A percentile compares a stretch with the other conserved stretches of the same genome.
These are phyloP conservation scores for Kurtzmaniella quercitrusa DNA, from an alignment of 1,139 yeast genomes.

Conservation along the genomic window DNA sequence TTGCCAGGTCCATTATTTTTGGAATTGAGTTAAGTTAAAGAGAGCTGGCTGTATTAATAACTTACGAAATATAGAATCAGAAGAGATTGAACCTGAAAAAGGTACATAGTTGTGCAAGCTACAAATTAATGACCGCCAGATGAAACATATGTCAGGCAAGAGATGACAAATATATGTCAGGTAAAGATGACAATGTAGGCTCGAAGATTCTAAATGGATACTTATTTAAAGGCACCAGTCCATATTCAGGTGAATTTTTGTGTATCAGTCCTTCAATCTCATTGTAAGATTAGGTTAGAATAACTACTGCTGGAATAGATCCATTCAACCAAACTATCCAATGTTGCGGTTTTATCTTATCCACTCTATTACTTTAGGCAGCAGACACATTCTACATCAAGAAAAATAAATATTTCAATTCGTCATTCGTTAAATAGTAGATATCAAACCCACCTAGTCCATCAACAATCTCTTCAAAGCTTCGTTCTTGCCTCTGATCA, in stretches of 20 bases:
- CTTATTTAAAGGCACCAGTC: too few relatives aligned
- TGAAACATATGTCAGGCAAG: not conserved
- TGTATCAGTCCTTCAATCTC: too few relatives aligned
- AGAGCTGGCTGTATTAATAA: not conserved
- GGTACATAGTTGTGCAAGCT: not conserved
- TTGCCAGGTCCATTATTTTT: constrained; percentile 26
- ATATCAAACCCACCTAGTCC: constrained; percentile 1
- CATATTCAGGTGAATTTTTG: too few relatives aligned
- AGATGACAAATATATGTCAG: not conserved
- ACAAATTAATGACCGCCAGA: not conserved
- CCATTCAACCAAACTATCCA: too few relatives aligned
- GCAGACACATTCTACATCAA: not conserved
- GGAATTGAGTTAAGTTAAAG: constrained; percentile 16
- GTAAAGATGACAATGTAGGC: too few relatives aligned
- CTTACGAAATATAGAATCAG: not conserved
- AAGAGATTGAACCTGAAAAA: not conserved
- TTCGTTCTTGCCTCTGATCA: constrained; percentile 33
- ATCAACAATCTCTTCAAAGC: constrained; percentile 20
- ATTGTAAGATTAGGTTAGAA: too few relatives aligned
- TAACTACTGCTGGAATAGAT: too few relatives aligned
- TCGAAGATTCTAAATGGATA: too few relatives aligned
- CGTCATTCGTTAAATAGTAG: not conserved
- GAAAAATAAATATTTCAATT: not conserved
- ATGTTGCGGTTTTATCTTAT: too few relatives aligned
- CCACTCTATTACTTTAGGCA: too few relatives aligned